Evolutionary conservation across 139 green algal genomes (phyloP).

Genomic region (Astrephomene gubernaculifera): DNA sequence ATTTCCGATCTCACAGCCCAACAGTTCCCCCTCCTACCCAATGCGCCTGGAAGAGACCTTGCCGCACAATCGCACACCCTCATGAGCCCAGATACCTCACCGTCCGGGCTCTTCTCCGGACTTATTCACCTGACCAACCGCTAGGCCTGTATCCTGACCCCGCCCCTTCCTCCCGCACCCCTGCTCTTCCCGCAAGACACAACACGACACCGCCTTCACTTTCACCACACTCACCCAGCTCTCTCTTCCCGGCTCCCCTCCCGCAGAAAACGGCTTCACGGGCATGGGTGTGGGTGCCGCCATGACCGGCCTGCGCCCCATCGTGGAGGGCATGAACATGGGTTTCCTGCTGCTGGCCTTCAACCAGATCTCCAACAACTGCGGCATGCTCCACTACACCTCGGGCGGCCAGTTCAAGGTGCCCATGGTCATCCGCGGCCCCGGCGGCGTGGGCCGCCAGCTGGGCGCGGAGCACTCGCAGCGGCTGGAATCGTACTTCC

Average conservation of each 20-base stretch:
- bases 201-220: too few species aligned
- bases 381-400: slow-evolving; percentile 98
- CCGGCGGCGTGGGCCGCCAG: slow-evolving; percentile 89
- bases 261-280: slow-evolving; percentile 94
- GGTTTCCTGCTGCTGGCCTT: slow-evolving; percentile 97
- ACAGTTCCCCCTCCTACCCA: too few species aligned
- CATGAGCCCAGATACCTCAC: too few species aligned
- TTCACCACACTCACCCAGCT: too few species aligned
- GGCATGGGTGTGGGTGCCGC: slow-evolving; percentile 96
- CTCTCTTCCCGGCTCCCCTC: neutral
- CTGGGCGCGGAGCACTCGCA: slow-evolving; percentile 97
- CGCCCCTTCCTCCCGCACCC: too few species aligned
- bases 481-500: slow-evolving; percentile 97
- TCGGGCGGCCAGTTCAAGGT: slow-evolving; percentile 94
- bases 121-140: too few species aligned
- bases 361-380: slow-evolving; percentile 99
- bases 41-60: too few species aligned
- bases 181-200: too few species aligned
- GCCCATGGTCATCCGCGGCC: slow-evolving; percentile 59
- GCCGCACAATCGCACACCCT: too few species aligned
- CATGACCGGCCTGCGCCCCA: slow-evolving; percentile 95
- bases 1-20: too few species aligned
- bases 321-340: slow-evolving; percentile 99
- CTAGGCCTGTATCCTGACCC: too few species aligned
- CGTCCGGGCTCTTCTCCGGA: too few species aligned